Base-by-base conservation (phyloP, 1,139 yeast species). In the Pneumocystis jirovecii region DNA sequence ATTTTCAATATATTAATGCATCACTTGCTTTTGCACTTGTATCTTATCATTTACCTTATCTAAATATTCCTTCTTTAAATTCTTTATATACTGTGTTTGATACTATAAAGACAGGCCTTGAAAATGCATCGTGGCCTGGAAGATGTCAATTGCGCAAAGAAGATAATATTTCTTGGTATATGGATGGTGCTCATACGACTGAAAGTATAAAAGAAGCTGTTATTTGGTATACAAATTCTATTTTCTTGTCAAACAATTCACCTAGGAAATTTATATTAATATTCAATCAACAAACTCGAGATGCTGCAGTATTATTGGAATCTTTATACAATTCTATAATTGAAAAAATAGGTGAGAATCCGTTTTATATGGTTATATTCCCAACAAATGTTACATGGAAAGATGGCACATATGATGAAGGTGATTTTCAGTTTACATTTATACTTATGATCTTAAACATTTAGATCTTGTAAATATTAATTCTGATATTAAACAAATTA, bases 171-270 rank as follows among this genome's bases (percentile, higher is more conserved):
- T 82, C 82, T n/a, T 95, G 96, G 96, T 85, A 78, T 70, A 77
- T 93, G 15, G 99, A 95, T 76, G 99, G 99, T 57, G 98, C 98
- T 0, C 99, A 95, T 72, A 95, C 98, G 0, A 77, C 82, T 61
- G 99, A 93, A 72, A 89, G 96, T 50, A 83, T 95, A 44, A 79
- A 80, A 39, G 95, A 85, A 19, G 88, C 97, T 0, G 82, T 93
- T 0, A 76, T 76, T 15, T 93, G 99, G 99, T 89, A 87, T 71
- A 79, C 78, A 50, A 71, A 77, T 25, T 74, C 75, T n/a, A 75
- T 73, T 39, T 60, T 34, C 25, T 6, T 69, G 74, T 1, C 69
- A 71, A 61, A 70, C 72, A 25, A 70, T 68, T 35, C 69, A 68
- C 56, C 77, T 73, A 68, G 64, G 64, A 69, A 56, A 62, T 56